Evolutionary conservation across 164 flowering plant species (phyloP).

Genomic region (Sedum album): DNA sequence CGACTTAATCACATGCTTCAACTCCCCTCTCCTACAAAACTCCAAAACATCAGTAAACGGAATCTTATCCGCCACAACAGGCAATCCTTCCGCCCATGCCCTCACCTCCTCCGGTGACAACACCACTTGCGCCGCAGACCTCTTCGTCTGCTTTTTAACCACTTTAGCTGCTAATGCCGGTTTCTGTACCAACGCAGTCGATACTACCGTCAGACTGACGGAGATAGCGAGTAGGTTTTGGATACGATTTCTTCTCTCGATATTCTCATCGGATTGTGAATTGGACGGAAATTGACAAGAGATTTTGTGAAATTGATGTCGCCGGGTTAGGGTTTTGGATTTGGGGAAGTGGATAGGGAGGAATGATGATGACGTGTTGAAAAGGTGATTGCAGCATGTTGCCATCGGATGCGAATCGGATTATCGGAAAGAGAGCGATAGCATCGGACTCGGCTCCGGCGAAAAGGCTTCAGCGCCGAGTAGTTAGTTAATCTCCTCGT

Average conservation of each 20-base stretch:
- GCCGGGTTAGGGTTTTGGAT: slow-evolving; percentile 1
- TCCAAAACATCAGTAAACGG: slow-evolving; percentile 55
- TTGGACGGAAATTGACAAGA: slow-evolving; percentile 13
- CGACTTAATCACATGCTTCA: slow-evolving; percentile 72
- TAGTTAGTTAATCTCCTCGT: background rate
- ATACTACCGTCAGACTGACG: slow-evolving; percentile 56
- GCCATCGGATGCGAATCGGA: slow-evolving; percentile 17
- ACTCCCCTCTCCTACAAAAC: slow-evolving; percentile 47
- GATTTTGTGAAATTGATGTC: slow-evolving; percentile 9
- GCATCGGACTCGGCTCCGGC: background rate
- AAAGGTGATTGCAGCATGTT: slow-evolving; percentile 9
- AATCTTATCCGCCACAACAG: slow-evolving; percentile 43
- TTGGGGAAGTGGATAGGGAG: slow-evolving; percentile 8
- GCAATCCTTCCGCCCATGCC: slow-evolving; percentile 58
- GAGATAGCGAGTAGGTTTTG: slow-evolving; percentile 38
- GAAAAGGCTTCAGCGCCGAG: background rate
- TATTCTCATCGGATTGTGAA: slow-evolving; percentile 3
- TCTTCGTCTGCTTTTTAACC: slow-evolving; percentile 18
- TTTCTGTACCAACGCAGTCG: slow-evolving; percentile 37
- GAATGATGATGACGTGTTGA: slow-evolving; percentile 9
- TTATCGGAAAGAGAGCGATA: background rate
- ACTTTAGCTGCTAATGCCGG: slow-evolving; percentile 28
- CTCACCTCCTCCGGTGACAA: slow-evolving; percentile 61
- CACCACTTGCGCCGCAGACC: slow-evolving; percentile 28
- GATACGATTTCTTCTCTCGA: background rate